A percentile compares a stretch with the other conserved stretches of the same genome.
Conservation (phyloP, 306 rosid species). For the Fragaria iinumae region DNA sequence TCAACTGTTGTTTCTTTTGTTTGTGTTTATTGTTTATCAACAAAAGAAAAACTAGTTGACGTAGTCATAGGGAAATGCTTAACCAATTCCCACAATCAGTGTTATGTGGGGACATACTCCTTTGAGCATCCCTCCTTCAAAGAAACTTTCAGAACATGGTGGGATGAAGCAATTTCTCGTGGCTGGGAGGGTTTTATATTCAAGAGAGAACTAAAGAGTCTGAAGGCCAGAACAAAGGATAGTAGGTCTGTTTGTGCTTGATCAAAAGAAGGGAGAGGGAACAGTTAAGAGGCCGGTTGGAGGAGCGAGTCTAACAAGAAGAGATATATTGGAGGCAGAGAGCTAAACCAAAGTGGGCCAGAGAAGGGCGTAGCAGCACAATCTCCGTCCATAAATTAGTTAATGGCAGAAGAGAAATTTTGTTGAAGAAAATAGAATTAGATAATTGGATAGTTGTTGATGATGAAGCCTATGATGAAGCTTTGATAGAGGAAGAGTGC, state of each 20-base stretch:
- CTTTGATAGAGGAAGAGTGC: neutral
- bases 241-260: too few species aligned
- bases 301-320: neutral
- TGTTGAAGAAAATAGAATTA: neutral
- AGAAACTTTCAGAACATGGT: neutral
- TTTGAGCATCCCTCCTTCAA: neutral
- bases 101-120: neutral
- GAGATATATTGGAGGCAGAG: neutral
- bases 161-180: neutral
- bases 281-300: neutral
- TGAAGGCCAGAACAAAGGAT: neutral
- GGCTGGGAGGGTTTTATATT: neutral
- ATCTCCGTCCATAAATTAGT: neutral
- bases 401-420: neutral
- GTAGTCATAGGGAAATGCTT: neutral
- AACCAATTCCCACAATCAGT: neutral
- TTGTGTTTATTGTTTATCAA: neutral
- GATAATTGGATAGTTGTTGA: neutral
- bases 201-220: neutral
- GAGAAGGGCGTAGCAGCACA: neutral
- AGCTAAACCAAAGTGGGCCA: neutral
- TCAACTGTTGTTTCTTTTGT: neutral
- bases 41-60: neutral
- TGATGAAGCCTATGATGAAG: neutral
- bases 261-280: neutral